These are phyloP conservation scores for Gossypium turneri DNA, from an alignment of 345 rosid genomes.

Conservation along the genomic window DNA sequence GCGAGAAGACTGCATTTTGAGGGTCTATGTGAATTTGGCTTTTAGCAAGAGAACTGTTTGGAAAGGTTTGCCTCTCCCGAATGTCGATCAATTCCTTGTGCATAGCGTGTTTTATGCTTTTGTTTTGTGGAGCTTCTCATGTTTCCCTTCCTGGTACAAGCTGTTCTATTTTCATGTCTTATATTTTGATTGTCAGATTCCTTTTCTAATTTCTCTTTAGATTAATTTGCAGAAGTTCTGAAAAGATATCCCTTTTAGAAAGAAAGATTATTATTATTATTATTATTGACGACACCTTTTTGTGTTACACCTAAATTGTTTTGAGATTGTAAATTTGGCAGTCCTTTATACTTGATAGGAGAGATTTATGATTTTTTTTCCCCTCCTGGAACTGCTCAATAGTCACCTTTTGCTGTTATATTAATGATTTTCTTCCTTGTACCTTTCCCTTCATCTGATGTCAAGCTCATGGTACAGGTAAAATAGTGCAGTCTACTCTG, in stretches of 20 bases:
- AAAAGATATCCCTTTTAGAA: background rate
- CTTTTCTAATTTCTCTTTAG: too few relatives aligned
- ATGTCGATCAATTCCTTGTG: background rate
- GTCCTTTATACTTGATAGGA: background rate
- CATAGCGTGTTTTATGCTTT: background rate
- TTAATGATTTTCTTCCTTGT: background rate
- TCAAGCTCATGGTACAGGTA: slow-evolving; percentile 41
- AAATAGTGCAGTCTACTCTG: slow-evolving; percentile 84
- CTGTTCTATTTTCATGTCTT: background rate
- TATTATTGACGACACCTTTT: background rate
- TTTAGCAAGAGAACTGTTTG: slow-evolving; percentile 84
- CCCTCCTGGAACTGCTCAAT: background rate
- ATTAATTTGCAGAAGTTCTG: background rate
- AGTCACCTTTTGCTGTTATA: background rate
- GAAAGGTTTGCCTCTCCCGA: slow-evolving; percentile 57
- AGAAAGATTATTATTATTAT: background rate
- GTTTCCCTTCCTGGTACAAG: background rate
- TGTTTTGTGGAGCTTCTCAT: background rate
- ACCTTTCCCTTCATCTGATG: background rate
- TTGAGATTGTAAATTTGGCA: background rate
- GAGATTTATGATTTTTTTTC: background rate
- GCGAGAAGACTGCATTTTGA: slow-evolving; percentile 62
- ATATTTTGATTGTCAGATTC: too few relatives aligned
- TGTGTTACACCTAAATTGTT: background rate
- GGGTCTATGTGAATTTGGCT: slow-evolving; percentile 66